These are phyloP conservation scores for Spergularia marina DNA, from an alignment of 148 eudicot genomes.

Conservation along the genomic window DNA sequence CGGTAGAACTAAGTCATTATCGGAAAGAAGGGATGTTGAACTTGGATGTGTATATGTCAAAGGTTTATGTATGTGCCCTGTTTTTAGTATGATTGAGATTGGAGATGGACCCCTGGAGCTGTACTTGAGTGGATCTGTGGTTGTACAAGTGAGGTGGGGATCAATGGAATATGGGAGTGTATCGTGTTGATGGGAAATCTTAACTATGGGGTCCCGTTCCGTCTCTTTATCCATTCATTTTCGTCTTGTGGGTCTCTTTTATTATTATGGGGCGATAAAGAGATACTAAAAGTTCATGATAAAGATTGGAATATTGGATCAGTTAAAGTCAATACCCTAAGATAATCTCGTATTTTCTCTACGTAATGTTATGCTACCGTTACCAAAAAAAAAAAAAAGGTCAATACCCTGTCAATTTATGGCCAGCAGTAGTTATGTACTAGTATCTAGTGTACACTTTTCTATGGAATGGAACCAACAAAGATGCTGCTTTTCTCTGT, in stretches of 20 bases:
- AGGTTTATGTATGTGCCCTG: background rate
- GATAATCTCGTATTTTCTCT: too few relatives aligned
- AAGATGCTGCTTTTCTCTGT: background rate
- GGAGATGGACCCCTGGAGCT: background rate
- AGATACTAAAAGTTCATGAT: background rate
- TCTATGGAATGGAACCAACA: background rate
- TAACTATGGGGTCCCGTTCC: background rate
- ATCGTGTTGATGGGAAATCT: background rate
- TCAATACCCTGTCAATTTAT: slow-evolving; percentile 3
- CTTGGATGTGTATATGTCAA: too few relatives aligned
- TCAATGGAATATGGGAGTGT: too few relatives aligned
- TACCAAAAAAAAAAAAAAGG: too few relatives aligned
- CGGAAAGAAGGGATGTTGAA: too few relatives aligned
- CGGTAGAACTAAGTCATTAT: too few relatives aligned
- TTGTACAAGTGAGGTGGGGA: background rate
- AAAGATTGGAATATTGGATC: slow-evolving; percentile 2
- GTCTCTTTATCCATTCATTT: background rate
- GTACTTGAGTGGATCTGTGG: background rate
- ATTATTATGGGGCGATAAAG: background rate
- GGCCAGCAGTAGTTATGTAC: background rate
- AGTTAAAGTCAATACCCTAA: background rate
- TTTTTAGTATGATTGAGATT: background rate
- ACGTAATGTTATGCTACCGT: too few relatives aligned
- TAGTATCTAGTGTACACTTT: background rate
- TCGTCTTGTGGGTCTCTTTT: background rate